Evolutionary conservation across 78 protist genomes (phyloP), one percentile per base, ranked within the genome.

Genomic region (Dictyostelium brefeldianum): DNA sequence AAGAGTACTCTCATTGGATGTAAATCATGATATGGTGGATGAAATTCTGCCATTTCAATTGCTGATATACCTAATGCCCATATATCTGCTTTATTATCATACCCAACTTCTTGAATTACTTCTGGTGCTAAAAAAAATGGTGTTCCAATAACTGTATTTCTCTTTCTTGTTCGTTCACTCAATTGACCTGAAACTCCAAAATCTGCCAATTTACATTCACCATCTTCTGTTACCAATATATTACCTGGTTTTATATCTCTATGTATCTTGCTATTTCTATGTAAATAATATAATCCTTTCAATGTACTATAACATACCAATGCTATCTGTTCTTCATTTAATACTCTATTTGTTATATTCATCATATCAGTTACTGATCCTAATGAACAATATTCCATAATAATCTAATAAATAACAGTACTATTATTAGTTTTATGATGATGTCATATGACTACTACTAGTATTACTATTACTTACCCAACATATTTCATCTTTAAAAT

Each of bases 1-100:
- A 96, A 96, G 14, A 96, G 25, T 25, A 95, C 98, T 67, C 96
- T 18, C 89, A 96, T 74, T 47, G 98, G 97, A 54, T 96, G 93
- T 29, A 87, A 51, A 51, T 95, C 96, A 41, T 91, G 78, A 50
- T 94, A 87, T 0, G 98, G 98, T 62, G 97, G 97, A 53, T 97
- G 79, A 43, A 97, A 97, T 80, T 93, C 96, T 46, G 96, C 96
- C 96, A 95, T 74, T 22, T 97, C 98, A 25, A 97, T 95, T 8
- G 98, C 97, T 9, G 97, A 87, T 64, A 97, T 97, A 51, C 98
- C 98, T 18, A 97, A 65, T 27, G 96, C 89, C 98, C 98, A 97
- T 18, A 97, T 94, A 77, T 97, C 98, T 9, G 98, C 98, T 59
- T 96, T 92, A 18, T 46, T 29, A 53, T 78, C 85, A 43, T 81